Evolutionary conservation across 176 grass and related monocot genomes (phyloP), one percentile per base, ranked within the genome.

Genomic region (Oropetium thomaeum): DNA sequence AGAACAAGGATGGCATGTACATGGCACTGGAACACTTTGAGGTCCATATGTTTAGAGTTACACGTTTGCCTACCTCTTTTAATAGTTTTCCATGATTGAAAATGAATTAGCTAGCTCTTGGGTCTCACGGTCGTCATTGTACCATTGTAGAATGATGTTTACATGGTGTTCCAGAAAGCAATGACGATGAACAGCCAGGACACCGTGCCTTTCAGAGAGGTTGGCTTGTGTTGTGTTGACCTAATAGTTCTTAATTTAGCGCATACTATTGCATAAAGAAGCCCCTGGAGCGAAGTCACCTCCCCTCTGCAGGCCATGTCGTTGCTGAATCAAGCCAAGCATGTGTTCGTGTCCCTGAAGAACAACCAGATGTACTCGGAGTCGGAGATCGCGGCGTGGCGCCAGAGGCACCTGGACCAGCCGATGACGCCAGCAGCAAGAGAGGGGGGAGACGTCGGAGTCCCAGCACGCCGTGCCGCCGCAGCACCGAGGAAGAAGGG

Each of bases 1-100:
- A 93, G 44, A 86, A 89, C 67, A 87, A 49, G 29, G 90, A 93
- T 87, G 90, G 87, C 59, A 89, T 84, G 81, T 93, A 93, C 74
- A 37, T 35, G 7, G 80, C 83, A 62, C 52, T 93, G 9, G 87
- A 87, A 53, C 90, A 87, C 39, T 93, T 93, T 55, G 87, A 93
- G 87, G 90, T 93, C 32, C 19, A 1, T 69, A 19, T 64, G 23
- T 26, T 55, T 26, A 54, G 7, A 25, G 9, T 41, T 54, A 8
- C 26, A 1, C 27, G 27, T 3, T 58, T 4, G 14, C 26, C 3
- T 59, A 4, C 2, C 28, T 13, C 16, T 60, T 60, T 75, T 33
- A 62, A 23, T 9, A 32, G 40, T 1, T 75, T 74, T 43, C 25
- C 55, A 42, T 62, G 27, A 26, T 44, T 13, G 5, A 19, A 4